phyloP scores from a whole-genome alignment of 129 eudicot genomes.

The Oenanthe sinensis region DNA sequence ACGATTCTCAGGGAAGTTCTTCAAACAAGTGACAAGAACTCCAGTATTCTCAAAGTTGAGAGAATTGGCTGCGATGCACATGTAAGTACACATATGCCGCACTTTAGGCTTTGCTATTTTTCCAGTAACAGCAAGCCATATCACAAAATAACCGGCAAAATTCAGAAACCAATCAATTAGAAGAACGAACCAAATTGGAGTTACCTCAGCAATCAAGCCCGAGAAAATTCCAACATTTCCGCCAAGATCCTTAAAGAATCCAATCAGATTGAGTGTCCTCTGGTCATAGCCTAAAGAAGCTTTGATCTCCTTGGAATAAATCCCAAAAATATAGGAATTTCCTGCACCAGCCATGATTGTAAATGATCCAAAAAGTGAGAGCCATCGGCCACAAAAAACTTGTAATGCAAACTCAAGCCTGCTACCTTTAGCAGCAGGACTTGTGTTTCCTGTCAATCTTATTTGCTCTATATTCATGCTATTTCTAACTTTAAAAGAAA shows the following conservation, averaged over 20 bases:
- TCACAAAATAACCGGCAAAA: slow-evolving; percentile 6
- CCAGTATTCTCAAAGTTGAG: slow-evolving; percentile 3
- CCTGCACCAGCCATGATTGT: neutral
- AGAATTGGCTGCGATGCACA: slow-evolving; percentile 9
- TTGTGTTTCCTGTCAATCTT: neutral
- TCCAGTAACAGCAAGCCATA: slow-evolving; percentile 5
- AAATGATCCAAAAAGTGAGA: slow-evolving; percentile 1
- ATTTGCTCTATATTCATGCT: neutral
- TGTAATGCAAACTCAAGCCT: neutral
- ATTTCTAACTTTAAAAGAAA: neutral
- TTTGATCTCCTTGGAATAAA: slow-evolving; percentile 6
- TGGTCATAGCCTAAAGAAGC: slow-evolving; percentile 4
- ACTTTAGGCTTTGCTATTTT: slow-evolving; percentile 5
- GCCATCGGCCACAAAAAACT: slow-evolving; percentile 7
- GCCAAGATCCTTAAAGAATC: slow-evolving; percentile 2
- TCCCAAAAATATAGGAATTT: neutral
- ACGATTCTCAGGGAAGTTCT: slow-evolving; percentile 15
- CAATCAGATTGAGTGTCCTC: neutral
- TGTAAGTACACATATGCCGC: slow-evolving; percentile 10
- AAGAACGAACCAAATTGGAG: slow-evolving; percentile 9
- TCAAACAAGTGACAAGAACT: slow-evolving; percentile 5
- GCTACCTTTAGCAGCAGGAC: neutral
- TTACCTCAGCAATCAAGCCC: slow-evolving; percentile 4
- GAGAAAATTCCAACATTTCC: neutral
- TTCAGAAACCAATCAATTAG: neutral